Conservation (phyloP, 257 asterid species). For the Solanum corneliomulleri region DNA sequence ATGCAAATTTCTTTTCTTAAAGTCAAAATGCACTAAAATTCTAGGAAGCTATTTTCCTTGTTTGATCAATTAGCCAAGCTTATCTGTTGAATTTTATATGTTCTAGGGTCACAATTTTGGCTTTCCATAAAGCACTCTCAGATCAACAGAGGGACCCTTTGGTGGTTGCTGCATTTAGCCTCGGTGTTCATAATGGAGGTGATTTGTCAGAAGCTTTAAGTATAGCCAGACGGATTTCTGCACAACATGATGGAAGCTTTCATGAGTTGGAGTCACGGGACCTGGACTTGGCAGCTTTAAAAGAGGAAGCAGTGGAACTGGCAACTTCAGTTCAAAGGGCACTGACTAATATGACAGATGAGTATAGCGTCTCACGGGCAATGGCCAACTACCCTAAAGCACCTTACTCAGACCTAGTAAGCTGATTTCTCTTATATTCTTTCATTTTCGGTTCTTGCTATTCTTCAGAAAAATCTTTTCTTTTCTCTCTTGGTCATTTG, state of each 20-base stretch:
- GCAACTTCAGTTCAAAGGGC: slow-evolving; percentile 49
- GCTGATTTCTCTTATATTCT: slow-evolving; percentile 1
- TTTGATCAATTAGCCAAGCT: not conserved
- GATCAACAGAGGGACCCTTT: slow-evolving; percentile 62
- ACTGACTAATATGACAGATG: slow-evolving; percentile 51
- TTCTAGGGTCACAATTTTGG: slow-evolving; percentile 76
- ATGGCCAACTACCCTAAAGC: slow-evolving; percentile 83
- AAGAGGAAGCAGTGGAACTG: slow-evolving; percentile 37
- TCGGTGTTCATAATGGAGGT: slow-evolving; percentile 78
- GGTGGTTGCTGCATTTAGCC: slow-evolving; percentile 68
- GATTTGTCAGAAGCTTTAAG: slow-evolving; percentile 60
- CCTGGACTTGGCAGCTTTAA: slow-evolving; percentile 20
- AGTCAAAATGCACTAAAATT: not conserved
- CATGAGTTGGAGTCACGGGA: slow-evolving; percentile 36
- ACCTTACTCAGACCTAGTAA: slow-evolving; percentile 70
- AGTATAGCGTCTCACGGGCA: slow-evolving; percentile 61
- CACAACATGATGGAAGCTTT: slow-evolving; percentile 40
- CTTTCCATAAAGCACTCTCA: slow-evolving; percentile 71
- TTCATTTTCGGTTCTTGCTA: not conserved
- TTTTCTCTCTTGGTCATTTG: not conserved
- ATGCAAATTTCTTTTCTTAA: not conserved
- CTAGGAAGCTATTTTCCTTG: not conserved
- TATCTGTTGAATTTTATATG: not conserved
- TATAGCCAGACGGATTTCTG: slow-evolving; percentile 44
- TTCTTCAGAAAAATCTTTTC: not conserved